phyloP scores from a whole-genome alignment of 139 green algal species.

The Chlamydomonas urium region DNA sequence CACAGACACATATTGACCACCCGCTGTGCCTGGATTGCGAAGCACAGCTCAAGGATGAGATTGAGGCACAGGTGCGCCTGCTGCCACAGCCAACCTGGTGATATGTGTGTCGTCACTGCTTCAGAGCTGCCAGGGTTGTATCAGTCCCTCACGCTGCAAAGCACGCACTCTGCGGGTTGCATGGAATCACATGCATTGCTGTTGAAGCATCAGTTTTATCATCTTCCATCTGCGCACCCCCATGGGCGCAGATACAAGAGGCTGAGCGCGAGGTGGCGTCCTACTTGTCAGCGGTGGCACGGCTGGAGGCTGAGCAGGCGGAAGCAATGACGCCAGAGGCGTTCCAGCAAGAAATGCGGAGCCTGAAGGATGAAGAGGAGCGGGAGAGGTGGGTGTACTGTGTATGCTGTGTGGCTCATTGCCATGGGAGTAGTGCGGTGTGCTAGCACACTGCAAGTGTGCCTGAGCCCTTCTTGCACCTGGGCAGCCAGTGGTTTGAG shows the following conservation, averaged over 20 bases:
- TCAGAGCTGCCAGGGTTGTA: too few species aligned
- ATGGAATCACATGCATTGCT: too few species aligned
- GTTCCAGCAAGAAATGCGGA: slow-evolving; percentile 19
- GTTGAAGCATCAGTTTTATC: too few species aligned
- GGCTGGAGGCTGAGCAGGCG: slow-evolving; percentile 35
- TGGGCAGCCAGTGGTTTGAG: too few species aligned
- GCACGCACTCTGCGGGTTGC: too few species aligned
- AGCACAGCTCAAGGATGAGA: slow-evolving; percentile 65
- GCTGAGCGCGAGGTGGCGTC: slow-evolving; percentile 58
- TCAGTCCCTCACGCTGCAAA: too few species aligned
- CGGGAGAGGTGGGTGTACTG: slow-evolving; percentile 1
- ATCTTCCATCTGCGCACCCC: background rate
- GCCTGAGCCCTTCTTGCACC: too few species aligned
- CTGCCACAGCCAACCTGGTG: too few species aligned
- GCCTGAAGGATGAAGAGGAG: slow-evolving; percentile 24
- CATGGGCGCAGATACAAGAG: slow-evolving; percentile 48
- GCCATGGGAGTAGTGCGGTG: too few species aligned
- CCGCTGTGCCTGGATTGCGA: slow-evolving; percentile 85
- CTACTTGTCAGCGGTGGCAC: slow-evolving; percentile 58
- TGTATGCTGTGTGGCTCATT: too few species aligned
- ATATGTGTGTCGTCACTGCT: background rate
- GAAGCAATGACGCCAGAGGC: slow-evolving; percentile 17
- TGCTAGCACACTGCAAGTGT: too few species aligned
- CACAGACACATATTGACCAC: slow-evolving; percentile 63
- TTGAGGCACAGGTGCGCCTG: slow-evolving; percentile 49